Evolutionary conservation across 306 rosid species (phyloP).

Genomic region (Ormosia semicastrata): DNA sequence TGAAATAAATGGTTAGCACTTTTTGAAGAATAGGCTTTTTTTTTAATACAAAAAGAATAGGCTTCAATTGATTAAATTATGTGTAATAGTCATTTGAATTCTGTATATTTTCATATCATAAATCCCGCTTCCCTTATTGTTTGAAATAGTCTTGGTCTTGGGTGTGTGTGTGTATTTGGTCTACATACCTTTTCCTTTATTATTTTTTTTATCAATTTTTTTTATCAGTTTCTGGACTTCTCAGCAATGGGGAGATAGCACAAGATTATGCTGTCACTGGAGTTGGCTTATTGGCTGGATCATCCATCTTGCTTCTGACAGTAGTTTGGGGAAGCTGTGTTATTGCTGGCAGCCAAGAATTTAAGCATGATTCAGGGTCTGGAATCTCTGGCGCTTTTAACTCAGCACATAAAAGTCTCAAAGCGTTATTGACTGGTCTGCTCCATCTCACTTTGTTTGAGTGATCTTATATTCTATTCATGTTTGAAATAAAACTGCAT

Average conservation of each 20-base stretch:
- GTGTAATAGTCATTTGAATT: neutral
- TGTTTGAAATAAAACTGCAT: neutral
- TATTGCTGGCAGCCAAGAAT: slow-evolving; percentile 9
- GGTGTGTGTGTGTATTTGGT: neutral
- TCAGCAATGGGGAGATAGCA: slow-evolving; percentile 22
- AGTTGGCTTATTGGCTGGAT: slow-evolving; percentile 43
- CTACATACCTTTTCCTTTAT: neutral
- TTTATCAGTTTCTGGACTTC: slow-evolving; percentile 31
- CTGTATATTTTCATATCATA: neutral
- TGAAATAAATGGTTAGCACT: neutral
- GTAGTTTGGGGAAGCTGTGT: slow-evolving; percentile 36
- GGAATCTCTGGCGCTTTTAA: neutral
- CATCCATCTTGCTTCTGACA: slow-evolving; percentile 40
- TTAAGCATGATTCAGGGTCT: neutral
- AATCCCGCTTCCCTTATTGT: neutral
- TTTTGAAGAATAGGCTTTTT: neutral
- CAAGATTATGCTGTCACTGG: slow-evolving; percentile 30
- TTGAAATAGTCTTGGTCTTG: neutral
- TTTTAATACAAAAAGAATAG: neutral
- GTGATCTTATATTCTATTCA: neutral
- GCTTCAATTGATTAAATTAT: neutral
- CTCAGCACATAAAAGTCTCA: neutral
- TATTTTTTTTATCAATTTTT: neutral
- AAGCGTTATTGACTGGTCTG: slow-evolving; percentile 23
- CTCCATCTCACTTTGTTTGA: neutral